phyloP scores from a whole-genome alignment of 169 alveolate genomes.

The Pseudocohnilembus persalinus region DNA sequence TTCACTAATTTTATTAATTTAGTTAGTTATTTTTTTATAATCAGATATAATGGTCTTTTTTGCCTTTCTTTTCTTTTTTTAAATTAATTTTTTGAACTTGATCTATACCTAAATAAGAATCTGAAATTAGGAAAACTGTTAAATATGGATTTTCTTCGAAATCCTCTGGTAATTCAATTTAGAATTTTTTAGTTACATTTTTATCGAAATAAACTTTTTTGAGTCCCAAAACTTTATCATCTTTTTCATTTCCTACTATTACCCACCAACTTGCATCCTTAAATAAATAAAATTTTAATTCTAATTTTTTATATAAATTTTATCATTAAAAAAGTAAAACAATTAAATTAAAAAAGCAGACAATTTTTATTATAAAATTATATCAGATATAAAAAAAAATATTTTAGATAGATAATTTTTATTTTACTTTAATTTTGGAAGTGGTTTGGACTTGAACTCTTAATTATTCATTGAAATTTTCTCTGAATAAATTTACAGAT shows the following conservation, averaged over 20 bases:
- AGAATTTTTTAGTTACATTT: slow-evolving; percentile 52
- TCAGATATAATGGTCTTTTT: neutral
- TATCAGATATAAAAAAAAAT: neutral
- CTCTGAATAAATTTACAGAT: slow-evolving; percentile 48
- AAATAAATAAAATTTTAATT: neutral
- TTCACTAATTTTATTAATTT: too few relatives aligned
- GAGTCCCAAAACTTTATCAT: slow-evolving; percentile 69
- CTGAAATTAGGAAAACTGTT: slow-evolving; percentile 67
- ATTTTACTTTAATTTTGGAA: slow-evolving; percentile 64
- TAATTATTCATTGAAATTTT: slow-evolving; percentile 40
- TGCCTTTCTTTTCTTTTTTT: slow-evolving; percentile 17
- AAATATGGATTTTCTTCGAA: slow-evolving; percentile 54
- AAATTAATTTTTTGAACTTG: slow-evolving; percentile 58
- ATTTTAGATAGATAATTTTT: too few relatives aligned
- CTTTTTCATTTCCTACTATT: slow-evolving; percentile 64
- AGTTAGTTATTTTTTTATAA: neutral
- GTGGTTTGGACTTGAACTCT: slow-evolving; percentile 51
- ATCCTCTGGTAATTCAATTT: slow-evolving; percentile 62
- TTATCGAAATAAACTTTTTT: slow-evolving; percentile 65
- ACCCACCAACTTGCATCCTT: slow-evolving; percentile 75
- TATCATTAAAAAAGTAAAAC: too few relatives aligned
- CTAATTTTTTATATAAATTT: too few relatives aligned
- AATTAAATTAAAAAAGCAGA: too few relatives aligned
- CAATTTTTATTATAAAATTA: too few relatives aligned
- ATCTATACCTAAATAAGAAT: slow-evolving; percentile 82